These are phyloP conservation scores for Aegilops umbellulata DNA, from an alignment of 176 grass and related monocot species.

Conservation along the genomic window DNA sequence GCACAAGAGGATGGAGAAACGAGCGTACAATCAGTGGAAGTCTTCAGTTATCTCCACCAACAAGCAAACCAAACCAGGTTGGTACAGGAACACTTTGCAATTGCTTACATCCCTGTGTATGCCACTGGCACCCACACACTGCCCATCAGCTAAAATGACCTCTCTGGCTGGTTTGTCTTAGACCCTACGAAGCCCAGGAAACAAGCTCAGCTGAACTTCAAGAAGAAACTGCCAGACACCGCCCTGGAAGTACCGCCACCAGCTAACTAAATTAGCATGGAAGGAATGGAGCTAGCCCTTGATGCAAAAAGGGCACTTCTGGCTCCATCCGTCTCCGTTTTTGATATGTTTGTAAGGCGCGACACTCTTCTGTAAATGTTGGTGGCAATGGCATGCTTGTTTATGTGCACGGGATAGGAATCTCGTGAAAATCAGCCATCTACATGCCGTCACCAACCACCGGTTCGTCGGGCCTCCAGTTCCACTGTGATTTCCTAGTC, in stretches of 20 bases:
- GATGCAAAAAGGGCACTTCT: too few relatives aligned
- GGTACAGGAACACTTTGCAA: neutral
- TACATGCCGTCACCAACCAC: too few relatives aligned
- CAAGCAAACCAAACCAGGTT: slow-evolving; percentile 67
- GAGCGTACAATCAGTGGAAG: slow-evolving; percentile 79
- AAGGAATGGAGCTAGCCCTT: neutral
- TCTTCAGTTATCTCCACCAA: slow-evolving; percentile 73
- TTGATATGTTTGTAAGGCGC: too few relatives aligned
- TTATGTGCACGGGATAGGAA: too few relatives aligned
- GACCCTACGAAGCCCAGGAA: slow-evolving; percentile 52
- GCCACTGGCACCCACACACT: neutral
- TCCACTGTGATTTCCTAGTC: too few relatives aligned
- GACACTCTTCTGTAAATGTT: too few relatives aligned
- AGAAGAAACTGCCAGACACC: slow-evolving; percentile 42
- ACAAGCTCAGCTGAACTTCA: slow-evolving; percentile 75
- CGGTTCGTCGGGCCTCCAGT: too few relatives aligned
- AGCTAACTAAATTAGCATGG: slow-evolving; percentile 5
- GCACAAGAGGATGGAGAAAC: slow-evolving; percentile 74
- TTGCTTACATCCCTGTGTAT: neutral
- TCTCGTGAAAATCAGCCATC: too few relatives aligned
- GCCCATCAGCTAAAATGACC: neutral
- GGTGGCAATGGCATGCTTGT: too few relatives aligned
- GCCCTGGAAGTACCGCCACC: slow-evolving; percentile 32
- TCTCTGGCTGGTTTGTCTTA: slow-evolving; percentile 10
- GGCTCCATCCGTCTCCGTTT: too few relatives aligned